These are phyloP conservation scores for Suillus lakei DNA, from an alignment of 768 basidiomycete species.

Conservation along the genomic window DNA sequence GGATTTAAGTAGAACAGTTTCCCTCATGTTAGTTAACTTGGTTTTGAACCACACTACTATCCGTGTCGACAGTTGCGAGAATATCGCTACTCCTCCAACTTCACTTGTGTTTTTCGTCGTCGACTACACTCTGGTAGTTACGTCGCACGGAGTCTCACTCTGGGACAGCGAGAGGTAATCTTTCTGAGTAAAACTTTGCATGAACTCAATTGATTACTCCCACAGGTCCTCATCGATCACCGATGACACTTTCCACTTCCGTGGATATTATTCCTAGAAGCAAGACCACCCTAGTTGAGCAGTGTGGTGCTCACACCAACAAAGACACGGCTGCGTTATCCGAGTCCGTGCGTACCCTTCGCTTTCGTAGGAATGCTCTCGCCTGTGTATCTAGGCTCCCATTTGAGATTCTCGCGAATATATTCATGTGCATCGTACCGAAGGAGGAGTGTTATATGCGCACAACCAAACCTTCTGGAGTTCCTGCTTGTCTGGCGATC, in stretches of 20 bases:
- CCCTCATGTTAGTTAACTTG: too few relatives aligned
- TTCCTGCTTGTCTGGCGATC: constrained; percentile 45
- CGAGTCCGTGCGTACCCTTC: constrained; percentile 17
- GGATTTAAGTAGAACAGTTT: background rate
- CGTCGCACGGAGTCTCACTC: background rate
- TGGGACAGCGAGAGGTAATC: background rate
- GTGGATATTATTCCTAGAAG: background rate
- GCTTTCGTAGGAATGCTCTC: constrained; percentile 20
- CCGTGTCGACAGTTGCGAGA: too few relatives aligned
- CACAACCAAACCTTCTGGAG: background rate
- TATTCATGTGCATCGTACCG: constrained; percentile 16
- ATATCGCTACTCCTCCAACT: too few relatives aligned
- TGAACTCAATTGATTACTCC: background rate
- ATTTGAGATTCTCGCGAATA: constrained; percentile 23
- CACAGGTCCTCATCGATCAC: background rate
- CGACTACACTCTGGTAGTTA: background rate
- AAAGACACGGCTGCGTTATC: constrained; percentile 20
- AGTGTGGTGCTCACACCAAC: constrained; percentile 18
- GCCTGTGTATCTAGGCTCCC: constrained; percentile 25
- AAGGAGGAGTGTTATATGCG: too few relatives aligned
- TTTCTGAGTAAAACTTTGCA: background rate
- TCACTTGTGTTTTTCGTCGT: too few relatives aligned
- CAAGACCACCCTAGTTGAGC: background rate
- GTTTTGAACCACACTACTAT: too few relatives aligned
- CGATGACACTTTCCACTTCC: background rate